Evolutionary conservation across 2,329 filamentous ascomycete species (phyloP).

Genomic region (Elsinoe perseae): DNA sequence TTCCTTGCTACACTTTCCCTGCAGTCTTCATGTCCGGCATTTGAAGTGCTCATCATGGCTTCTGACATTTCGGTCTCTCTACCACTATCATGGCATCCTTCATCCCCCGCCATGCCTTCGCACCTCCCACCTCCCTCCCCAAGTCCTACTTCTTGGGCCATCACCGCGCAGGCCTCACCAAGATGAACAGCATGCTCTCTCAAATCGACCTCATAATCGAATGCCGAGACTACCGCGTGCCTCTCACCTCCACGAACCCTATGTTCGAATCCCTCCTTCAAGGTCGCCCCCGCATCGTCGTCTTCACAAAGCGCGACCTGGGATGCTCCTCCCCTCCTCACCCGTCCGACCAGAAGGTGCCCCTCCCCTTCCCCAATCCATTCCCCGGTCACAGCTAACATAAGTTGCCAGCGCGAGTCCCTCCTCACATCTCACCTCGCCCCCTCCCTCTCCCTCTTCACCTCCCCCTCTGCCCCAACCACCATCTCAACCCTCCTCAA

Average conservation of each 20-base stretch:
- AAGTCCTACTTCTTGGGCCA: constrained; percentile 94
- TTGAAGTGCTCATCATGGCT: constrained; percentile 1
- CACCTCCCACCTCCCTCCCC: constrained; percentile 64
- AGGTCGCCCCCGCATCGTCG: constrained; percentile 61
- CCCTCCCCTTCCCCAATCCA: not conserved
- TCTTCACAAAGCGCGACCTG: constrained; percentile 87
- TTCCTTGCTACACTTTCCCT: no score
- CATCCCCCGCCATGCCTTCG: constrained; percentile 65
- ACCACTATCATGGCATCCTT: constrained; percentile 44
- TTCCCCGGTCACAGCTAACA: not conserved
- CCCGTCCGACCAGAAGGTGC: constrained; percentile 5
- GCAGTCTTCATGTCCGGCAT: not conserved
- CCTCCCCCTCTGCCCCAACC: constrained; percentile 23
- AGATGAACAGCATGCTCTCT: constrained; percentile 74
- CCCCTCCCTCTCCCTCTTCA: constrained; percentile 10
- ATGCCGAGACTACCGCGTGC: constrained; percentile 87
- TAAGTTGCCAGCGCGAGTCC: constrained; percentile 5
- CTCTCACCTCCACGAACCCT: constrained; percentile 82
- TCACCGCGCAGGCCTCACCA: constrained; percentile 70
- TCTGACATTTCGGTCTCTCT: not conserved
- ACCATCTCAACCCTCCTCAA: constrained; percentile 43
- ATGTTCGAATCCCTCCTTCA: constrained; percentile 72
- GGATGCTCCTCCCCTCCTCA: constrained; percentile 35
- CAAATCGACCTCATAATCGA: constrained; percentile 85
- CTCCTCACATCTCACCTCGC: constrained; percentile 5